phyloP scores from a whole-genome alignment of 106 monocot genomes.

The Cymbidium sinense region DNA sequence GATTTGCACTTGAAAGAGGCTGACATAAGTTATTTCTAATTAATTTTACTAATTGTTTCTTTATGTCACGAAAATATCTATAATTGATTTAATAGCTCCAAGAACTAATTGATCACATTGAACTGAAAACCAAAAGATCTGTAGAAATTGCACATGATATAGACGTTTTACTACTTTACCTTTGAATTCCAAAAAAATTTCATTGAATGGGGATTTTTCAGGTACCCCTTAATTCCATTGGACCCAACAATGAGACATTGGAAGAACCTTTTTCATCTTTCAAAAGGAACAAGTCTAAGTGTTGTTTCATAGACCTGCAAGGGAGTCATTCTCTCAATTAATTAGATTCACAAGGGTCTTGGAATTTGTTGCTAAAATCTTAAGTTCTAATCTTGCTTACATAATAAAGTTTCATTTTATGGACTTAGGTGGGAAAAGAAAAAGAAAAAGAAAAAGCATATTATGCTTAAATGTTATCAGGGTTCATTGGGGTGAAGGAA shows the following conservation, averaged over 20 bases:
- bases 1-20: neutral
- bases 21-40: neutral
- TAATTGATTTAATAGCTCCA: too few species aligned
- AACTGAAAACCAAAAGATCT: neutral
- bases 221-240: neutral
- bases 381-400: too few species aligned
- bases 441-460: neutral
- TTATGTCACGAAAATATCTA: neutral
- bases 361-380: too few species aligned
- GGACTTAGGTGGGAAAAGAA: too few species aligned
- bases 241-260: neutral
- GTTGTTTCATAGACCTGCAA: neutral
- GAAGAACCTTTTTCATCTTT: neutral
- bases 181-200: neutral
- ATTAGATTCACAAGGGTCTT: too few species aligned
- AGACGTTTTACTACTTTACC: neutral
- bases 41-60: neutral
- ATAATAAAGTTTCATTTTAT: too few species aligned
- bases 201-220: neutral
- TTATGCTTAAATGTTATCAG: neutral
- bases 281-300: neutral
- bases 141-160: neutral
- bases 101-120: neutral
- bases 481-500: neutral
- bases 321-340: neutral